These are phyloP conservation scores for Leucosporidium scottii DNA, from an alignment of 768 basidiomycete genomes.

Conservation along the genomic window DNA sequence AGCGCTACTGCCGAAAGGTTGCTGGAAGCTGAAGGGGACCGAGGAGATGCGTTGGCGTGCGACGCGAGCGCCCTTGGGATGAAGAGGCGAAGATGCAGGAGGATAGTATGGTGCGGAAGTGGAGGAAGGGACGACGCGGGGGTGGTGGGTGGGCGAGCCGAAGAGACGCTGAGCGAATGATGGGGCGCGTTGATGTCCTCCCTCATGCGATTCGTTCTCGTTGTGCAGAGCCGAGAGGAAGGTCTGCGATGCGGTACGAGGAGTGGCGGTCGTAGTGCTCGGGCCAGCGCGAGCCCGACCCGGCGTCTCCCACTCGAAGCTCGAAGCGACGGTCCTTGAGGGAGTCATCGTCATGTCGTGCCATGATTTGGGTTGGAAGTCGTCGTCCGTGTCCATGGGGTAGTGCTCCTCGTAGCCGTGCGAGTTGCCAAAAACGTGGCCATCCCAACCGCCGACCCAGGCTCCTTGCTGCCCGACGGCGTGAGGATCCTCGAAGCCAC, in stretches of 20 bases:
- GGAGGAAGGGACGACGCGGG: background rate
- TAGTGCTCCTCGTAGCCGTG: background rate
- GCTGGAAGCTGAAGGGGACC: slow-evolving; percentile 1
- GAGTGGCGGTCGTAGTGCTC: background rate
- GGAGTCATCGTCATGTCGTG: slow-evolving; percentile 26
- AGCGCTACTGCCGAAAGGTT: background rate
- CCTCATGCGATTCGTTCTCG: background rate
- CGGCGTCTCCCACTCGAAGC: slow-evolving; percentile 15
- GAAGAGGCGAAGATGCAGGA: background rate
- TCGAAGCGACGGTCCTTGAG: slow-evolving; percentile 11
- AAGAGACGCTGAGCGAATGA: slow-evolving; percentile 23
- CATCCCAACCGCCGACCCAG: slow-evolving; percentile 14
- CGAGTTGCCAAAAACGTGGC: slow-evolving; percentile 1
- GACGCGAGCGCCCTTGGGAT: background rate
- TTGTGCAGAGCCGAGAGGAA: slow-evolving; percentile 12
- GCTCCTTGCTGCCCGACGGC: background rate
- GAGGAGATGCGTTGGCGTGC: background rate
- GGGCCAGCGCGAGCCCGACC: background rate
- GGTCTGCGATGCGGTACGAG: slow-evolving; percentile 14
- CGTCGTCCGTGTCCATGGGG: background rate
- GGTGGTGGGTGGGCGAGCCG: background rate
- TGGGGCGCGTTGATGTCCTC: slow-evolving; percentile 4
- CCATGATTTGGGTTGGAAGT: background rate
- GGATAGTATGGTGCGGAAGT: background rate
- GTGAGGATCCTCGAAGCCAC: slow-evolving; percentile 8